A percentile compares a stretch with the other conserved stretches of the same genome.
Conservation (phyloP, 768 basidiomycete genomes). For the Ramaria sp. region DNA sequence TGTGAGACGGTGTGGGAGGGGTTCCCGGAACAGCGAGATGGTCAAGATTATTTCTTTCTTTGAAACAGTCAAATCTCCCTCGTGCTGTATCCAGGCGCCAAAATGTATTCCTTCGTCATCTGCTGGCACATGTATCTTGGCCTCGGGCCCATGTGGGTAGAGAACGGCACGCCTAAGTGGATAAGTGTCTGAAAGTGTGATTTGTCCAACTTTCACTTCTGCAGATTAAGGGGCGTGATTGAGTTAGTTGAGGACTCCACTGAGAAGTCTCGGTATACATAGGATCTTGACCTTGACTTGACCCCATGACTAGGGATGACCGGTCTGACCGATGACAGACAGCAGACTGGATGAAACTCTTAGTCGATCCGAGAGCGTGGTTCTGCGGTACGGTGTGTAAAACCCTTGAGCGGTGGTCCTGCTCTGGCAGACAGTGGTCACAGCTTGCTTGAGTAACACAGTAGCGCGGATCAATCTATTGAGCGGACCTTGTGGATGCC, state of each 20-base stretch:
- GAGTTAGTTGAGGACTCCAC: background rate
- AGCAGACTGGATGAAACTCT: no score
- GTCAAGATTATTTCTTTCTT: slow-evolving; percentile 34
- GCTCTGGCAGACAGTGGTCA: no score
- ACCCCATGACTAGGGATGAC: no score
- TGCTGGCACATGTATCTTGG: slow-evolving; percentile 41
- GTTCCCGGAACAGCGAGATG: slow-evolving; percentile 45
- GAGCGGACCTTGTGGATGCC: no score
- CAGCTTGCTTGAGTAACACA: no score
- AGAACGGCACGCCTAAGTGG: slow-evolving; percentile 45
- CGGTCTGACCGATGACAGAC: no score
- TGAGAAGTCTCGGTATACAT: no score
- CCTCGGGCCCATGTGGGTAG: slow-evolving; percentile 41
- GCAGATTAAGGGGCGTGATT: background rate
- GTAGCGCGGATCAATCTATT: no score
- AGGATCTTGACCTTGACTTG: no score
- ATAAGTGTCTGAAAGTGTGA: slow-evolving; percentile 34
- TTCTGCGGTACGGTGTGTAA: no score
- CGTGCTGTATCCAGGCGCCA: slow-evolving; percentile 38
- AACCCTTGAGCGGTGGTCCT: no score
- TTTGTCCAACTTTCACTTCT: slow-evolving; percentile 17
- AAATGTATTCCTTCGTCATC: slow-evolving; percentile 41
- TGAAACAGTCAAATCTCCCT: background rate
- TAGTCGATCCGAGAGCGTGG: no score
- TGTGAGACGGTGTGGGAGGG: slow-evolving; percentile 22